Percentiles rank a stretch among this genome's conserved stretches.
Conservation (phyloP, 345 rosid species). For the Eucalyptus urophylla region DNA sequence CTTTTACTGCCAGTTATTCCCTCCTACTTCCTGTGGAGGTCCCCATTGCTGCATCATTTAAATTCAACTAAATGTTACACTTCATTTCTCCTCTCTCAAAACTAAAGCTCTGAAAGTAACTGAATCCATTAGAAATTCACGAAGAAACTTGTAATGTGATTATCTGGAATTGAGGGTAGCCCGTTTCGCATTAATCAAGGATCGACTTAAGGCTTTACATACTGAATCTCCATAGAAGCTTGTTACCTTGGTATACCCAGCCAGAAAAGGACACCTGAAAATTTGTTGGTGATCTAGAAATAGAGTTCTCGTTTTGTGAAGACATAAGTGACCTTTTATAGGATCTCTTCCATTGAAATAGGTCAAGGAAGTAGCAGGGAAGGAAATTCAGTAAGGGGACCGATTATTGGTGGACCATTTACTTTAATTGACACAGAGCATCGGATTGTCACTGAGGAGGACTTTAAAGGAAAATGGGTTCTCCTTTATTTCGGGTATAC, state of each 20-base stretch:
- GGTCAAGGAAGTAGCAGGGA: constrained; percentile 16
- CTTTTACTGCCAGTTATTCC: neutral
- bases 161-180: neutral
- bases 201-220: neutral
- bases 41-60: neutral
- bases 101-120: neutral
- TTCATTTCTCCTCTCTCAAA: neutral
- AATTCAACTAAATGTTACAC: neutral
- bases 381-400: constrained; percentile 27
- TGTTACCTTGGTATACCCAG: neutral
- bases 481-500: constrained; percentile 88
- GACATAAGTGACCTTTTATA: neutral
- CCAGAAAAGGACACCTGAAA: neutral
- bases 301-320: neutral
- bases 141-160: neutral
- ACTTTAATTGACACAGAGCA: constrained; percentile 44
- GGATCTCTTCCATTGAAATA: constrained; percentile 1
- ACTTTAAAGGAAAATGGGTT: constrained; percentile 70
- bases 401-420: constrained; percentile 77
- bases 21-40: neutral
- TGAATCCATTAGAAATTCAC: neutral
- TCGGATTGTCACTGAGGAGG: constrained; percentile 33
- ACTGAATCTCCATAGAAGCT: neutral
- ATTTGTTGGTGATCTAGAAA: neutral
- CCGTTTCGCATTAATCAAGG: neutral